Evolutionary conservation across 306 rosid species (phyloP).

Genomic region (Acacia acuminata): DNA sequence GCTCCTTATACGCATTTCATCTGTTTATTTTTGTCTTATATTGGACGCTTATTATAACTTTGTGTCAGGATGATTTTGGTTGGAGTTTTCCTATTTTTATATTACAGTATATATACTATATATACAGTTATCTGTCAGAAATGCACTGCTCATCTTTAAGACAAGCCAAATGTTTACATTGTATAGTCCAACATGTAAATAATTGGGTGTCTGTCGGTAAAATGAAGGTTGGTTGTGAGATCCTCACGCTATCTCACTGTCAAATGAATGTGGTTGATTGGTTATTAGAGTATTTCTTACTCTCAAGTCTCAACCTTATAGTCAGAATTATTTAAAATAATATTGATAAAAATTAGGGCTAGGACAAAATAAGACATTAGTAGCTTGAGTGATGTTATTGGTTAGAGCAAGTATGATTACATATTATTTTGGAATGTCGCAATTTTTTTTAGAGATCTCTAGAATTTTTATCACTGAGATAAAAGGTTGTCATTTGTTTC

Average conservation of each 20-base stretch:
- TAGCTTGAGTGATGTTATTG: neutral
- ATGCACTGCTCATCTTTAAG: neutral
- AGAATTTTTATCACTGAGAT: neutral
- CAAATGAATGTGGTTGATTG: neutral
- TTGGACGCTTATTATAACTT: neutral
- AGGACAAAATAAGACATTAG: neutral
- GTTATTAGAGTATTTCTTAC: neutral
- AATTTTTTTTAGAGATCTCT: neutral
- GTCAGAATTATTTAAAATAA: neutral
- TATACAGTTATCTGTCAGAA: conserved; percentile 19
- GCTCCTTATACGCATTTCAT: neutral
- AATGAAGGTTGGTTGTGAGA: neutral
- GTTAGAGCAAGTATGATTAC: neutral
- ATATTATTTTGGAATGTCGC: neutral
- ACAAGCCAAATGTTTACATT: conserved; percentile 16
- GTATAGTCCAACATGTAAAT: conserved; percentile 5
- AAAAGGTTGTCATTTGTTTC: neutral
- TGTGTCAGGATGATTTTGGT: neutral
- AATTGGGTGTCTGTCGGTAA: neutral
- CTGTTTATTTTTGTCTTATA: neutral
- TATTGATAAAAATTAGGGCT: neutral
- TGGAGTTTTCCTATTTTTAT: neutral
- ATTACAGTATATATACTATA: neutral
- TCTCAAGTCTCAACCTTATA: neutral
- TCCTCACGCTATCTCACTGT: neutral